These are phyloP conservation scores for Panellus pusillus DNA, from an alignment of 768 basidiomycete species.

Conservation along the genomic window DNA sequence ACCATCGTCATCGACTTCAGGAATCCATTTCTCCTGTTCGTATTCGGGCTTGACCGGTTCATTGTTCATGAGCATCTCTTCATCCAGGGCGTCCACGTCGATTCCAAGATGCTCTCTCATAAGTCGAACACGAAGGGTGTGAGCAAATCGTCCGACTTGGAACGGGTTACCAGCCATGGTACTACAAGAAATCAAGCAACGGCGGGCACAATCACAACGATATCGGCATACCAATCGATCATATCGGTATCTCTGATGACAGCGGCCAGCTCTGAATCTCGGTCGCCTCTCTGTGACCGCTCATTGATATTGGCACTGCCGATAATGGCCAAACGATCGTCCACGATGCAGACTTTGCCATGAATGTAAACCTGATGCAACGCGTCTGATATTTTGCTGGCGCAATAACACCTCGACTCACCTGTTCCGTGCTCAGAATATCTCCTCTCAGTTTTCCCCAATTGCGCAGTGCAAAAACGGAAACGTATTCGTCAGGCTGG, in stretches of 20 bases:
- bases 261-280: conserved; percentile 93
- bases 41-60: conserved; percentile 51
- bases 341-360: conserved; percentile 86
- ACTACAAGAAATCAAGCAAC: conserved; percentile 38
- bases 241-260: conserved; percentile 96
- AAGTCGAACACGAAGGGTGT: conserved; percentile 86
- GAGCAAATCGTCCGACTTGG: conserved; percentile 96
- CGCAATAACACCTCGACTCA: conserved; percentile 25
- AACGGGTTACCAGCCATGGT: conserved; percentile 94
- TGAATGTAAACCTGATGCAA: conserved; percentile 78
- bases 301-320: conserved; percentile 99
- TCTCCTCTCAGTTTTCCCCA: conserved; percentile 92
- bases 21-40: conserved; percentile 69
- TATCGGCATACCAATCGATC: conserved; percentile 70
- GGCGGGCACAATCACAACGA: not conserved
- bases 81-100: conserved; percentile 85
- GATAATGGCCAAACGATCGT: conserved; percentile 92
- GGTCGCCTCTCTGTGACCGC: conserved; percentile 90
- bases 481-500: conserved; percentile 93
- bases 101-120: conserved; percentile 98
- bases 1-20: conserved; percentile 60
- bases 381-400: not conserved
- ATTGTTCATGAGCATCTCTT: conserved; percentile 64
- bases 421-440: conserved; percentile 85
- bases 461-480: conserved; percentile 85